phyloP scores from a whole-genome alignment of 345 rosid genomes.

The Syzygium aromaticum region DNA sequence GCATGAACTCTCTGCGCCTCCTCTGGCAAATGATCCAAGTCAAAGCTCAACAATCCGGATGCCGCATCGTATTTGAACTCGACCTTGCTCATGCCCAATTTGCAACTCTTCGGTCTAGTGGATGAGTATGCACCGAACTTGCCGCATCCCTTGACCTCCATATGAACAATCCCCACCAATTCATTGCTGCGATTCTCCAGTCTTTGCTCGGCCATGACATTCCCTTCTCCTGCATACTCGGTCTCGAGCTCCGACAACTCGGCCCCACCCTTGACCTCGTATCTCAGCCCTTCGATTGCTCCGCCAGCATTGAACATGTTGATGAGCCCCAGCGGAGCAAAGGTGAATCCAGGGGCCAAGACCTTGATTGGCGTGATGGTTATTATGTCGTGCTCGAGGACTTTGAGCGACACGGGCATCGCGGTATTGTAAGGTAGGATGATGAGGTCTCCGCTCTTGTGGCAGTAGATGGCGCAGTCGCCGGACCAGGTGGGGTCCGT shows the following conservation, averaged over 20 bases:
- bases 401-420: slow-evolving; percentile 72
- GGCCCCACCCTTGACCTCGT: slow-evolving; percentile 23
- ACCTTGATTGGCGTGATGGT: slow-evolving; percentile 61
- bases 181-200: slow-evolving; percentile 22
- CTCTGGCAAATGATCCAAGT: slow-evolving; percentile 38
- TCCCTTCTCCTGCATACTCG: background rate
- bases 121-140: slow-evolving; percentile 71
- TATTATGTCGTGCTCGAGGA: slow-evolving; percentile 51
- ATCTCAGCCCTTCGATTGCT: slow-evolving; percentile 54
- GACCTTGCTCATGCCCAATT: slow-evolving; percentile 36
- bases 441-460: slow-evolving; percentile 34
- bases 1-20: slow-evolving; percentile 32
- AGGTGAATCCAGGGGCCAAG: slow-evolving; percentile 40
- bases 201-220: background rate
- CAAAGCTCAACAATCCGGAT: slow-evolving; percentile 41
- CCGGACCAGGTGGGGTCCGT: slow-evolving; percentile 56
- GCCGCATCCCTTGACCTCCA: slow-evolving; percentile 76
- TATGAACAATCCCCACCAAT: slow-evolving; percentile 32
- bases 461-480: slow-evolving; percentile 52
- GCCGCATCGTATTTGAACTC: slow-evolving; percentile 35
- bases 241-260: slow-evolving; percentile 1
- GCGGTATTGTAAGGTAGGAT: slow-evolving; percentile 53
- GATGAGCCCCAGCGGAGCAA: slow-evolving; percentile 76
- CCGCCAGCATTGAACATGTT: slow-evolving; percentile 91
- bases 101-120: slow-evolving; percentile 55